These are phyloP conservation scores for Cladosporium sp. DNA, from an alignment of 2,329 filamentous ascomycete species.

Conservation along the genomic window DNA sequence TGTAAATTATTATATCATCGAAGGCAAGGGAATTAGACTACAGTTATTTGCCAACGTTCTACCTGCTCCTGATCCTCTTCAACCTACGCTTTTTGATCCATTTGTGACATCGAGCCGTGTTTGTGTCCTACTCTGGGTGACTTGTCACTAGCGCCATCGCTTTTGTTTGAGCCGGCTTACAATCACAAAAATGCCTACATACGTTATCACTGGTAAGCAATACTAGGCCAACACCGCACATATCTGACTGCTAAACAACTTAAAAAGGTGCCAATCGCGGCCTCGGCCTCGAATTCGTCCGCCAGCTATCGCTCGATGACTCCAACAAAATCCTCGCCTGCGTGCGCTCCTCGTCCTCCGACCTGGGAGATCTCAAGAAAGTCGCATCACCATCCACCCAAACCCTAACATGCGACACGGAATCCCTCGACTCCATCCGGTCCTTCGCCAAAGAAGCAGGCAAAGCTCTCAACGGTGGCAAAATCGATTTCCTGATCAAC, in stretches of 20 bases:
- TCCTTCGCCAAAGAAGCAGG: conserved; percentile 33
- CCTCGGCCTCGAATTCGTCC: conserved; percentile 50
- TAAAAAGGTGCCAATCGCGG: conserved; percentile 43
- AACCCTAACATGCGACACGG: conserved; percentile 40
- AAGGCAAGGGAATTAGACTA: not conserved
- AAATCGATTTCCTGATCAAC: conserved; percentile 41
- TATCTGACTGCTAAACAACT: conserved; percentile 28
- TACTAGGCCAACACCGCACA: too few species aligned
- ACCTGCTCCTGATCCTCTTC: not conserved
- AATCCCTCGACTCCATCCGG: conserved; percentile 33
- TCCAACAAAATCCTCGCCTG: conserved; percentile 38
- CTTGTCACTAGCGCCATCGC: too few species aligned
- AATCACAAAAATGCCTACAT: conserved; percentile 1
- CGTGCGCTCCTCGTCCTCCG: conserved; percentile 32
- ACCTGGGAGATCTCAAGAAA: conserved; percentile 28
- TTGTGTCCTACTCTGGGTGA: too few species aligned
- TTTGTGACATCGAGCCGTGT: too few species aligned
- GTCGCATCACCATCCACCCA: conserved; percentile 31
- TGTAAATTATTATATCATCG: conserved; percentile 1
- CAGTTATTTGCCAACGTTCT: not conserved
- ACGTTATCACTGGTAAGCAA: conserved; percentile 5
- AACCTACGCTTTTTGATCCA: not conserved
- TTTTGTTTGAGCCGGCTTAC: too few species aligned
- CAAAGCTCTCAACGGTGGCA: conserved; percentile 29
- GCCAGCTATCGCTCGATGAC: conserved; percentile 38